Conservation (phyloP, 306 rosid species). For the Cicer yamashitae region DNA sequence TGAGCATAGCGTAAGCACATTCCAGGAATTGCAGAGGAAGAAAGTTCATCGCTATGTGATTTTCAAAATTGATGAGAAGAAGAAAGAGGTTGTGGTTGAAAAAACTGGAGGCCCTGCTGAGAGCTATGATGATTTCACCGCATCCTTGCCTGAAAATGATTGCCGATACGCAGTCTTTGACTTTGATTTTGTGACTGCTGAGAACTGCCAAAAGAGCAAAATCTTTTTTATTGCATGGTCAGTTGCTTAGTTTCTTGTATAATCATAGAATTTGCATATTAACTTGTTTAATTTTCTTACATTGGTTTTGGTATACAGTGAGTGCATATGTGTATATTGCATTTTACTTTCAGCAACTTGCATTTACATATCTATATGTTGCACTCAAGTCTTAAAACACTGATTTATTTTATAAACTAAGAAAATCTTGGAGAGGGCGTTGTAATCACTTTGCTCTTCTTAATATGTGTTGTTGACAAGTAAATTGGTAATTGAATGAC, state of each 20-base stretch:
- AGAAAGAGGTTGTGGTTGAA: constrained; percentile 80
- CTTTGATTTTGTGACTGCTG: constrained; percentile 76
- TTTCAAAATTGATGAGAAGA: constrained; percentile 84
- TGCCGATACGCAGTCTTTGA: constrained; percentile 80
- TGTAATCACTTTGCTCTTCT: constrained; percentile 4
- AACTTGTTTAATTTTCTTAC: constrained; percentile 4
- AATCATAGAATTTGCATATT: constrained; percentile 17
- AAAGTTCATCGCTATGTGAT: constrained; percentile 75
- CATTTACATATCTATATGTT: constrained; percentile 31
- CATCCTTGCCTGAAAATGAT: constrained; percentile 82
- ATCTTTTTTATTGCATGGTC: constrained; percentile 81
- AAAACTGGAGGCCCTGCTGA: constrained; percentile 84
- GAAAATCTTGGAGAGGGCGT: constrained; percentile 1
- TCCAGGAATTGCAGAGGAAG: constrained; percentile 79
- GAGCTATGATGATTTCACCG: constrained; percentile 76
- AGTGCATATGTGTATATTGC: background rate
- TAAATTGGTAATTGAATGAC: constrained; percentile 11
- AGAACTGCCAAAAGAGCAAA: constrained; percentile 87
- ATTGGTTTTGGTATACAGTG: constrained; percentile 12
- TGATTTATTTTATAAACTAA: background rate
- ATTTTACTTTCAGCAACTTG: constrained; percentile 31
- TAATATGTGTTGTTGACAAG: background rate
- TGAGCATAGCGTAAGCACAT: constrained; percentile 67
- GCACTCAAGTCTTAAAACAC: constrained; percentile 20
- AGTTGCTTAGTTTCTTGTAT: constrained; percentile 53